A percentile compares a stretch with the other conserved stretches of the same genome.
Evolutionary conservation across 164 flowering plant genomes (phyloP).

Genomic region (Cinnamomum chago): DNA sequence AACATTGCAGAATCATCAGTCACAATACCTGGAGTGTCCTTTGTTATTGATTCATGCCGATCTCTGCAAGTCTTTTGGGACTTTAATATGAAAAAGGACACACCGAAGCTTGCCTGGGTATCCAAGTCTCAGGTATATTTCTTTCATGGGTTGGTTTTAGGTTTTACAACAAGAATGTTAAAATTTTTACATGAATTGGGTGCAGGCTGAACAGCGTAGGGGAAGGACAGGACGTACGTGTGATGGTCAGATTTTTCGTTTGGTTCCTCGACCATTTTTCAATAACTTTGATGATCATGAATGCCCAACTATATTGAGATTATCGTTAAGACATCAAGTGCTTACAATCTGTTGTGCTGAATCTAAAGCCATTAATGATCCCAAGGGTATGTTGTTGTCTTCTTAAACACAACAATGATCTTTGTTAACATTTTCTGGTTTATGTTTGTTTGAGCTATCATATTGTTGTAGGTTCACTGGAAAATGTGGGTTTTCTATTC

Average conservation of each 20-base stretch:
- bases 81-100: constrained; percentile 45
- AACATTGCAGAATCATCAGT: constrained; percentile 99
- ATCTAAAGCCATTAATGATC: constrained; percentile 81
- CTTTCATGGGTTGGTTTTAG: neutral
- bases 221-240: constrained; percentile 98
- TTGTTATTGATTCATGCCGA: constrained; percentile 91
- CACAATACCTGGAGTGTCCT: constrained; percentile 97
- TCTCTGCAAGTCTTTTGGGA: constrained; percentile 95
- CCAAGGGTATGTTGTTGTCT: constrained; percentile 51
- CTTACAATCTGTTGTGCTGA: constrained; percentile 79
- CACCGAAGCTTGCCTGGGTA: constrained; percentile 83
- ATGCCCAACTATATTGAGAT: constrained; percentile 59
- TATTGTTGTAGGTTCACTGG: neutral
- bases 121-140: constrained; percentile 88
- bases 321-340: constrained; percentile 82
- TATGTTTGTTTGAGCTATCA: neutral
- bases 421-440: neutral
- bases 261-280: constrained; percentile 75
- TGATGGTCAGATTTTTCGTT: constrained; percentile 79
- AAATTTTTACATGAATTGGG: constrained; percentile 2
- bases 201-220: constrained; percentile 89
- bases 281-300: constrained; percentile 56
- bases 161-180: neutral
- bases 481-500: neutral
- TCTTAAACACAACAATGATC: neutral